Evolutionary conservation across 2,329 filamentous ascomycete genomes (phyloP), one percentile per base, ranked within the genome.

Genomic region (Akanthomyces uredinophilus): DNA sequence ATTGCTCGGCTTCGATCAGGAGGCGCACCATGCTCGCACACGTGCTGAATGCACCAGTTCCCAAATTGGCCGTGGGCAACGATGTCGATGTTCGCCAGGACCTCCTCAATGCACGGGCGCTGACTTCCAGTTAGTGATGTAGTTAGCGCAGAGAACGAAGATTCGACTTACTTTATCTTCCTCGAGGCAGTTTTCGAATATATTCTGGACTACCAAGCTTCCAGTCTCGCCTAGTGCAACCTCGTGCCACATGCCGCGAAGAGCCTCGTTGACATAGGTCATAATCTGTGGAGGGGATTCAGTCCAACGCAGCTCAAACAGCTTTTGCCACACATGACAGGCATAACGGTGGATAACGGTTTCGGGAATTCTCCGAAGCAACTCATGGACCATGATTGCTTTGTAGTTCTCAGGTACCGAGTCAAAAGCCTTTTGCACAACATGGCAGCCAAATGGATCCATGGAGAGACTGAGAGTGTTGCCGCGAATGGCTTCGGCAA

Each of bases 41-140:
- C 92, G 77, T 99, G 95, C 78, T 99, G 95, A 70, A 99, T 98
- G 79, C 95, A 99, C 95, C 95, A 99, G 74, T 99, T 99, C 61
- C 95, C 95, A 72, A 99, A 99, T 73, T 99, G 95, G 29, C 95
- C 95, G 73, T 97, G 94, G 63, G 95, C 91, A 70, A 99, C 92
- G 65, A 96, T 90, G 76, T 99, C 92, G 69, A 99, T 96, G 73
- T 95, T 97, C 64, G 85, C 86, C 62, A 99, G 85, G 44, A 99
- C 95, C 75, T 99, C 95, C 74, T 96, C 93, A 71, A 99, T 96
- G 72, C 95, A 97, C 51, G 93, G 93, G 64, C 96, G 92, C 93
- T 96, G 68, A 6, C 53, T 32, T 20, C 39, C 5, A 37, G 54
- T 70, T 65, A 72, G 66, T 44, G 18, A 7, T 10, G 27, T 2